Evolutionary conservation across 2,329 filamentous ascomycete genomes (phyloP), one percentile per base, ranked within the genome.

Genomic region (Furcasterigmium sp.): DNA sequence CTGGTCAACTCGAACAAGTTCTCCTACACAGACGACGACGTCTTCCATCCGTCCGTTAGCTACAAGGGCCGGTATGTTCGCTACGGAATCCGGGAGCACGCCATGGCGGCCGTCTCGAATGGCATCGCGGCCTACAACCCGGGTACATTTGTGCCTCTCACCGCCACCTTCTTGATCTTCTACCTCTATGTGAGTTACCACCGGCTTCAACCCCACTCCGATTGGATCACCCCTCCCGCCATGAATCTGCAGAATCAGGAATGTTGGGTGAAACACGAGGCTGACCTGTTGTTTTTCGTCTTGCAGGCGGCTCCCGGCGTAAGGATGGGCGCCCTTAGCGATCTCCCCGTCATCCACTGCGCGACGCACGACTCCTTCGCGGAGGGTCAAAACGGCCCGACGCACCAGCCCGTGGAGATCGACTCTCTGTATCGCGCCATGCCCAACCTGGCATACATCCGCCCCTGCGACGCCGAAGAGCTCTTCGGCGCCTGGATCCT

Each of bases 281-380:
- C n/a, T n/a, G n/a, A n/a, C n/a, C n/a, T n/a, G n/a, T n/a, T n/a
- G n/a, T n/a, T n/a, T n/a, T n/a, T n/a, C n/a, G n/a, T n/a, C n/a
- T n/a, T n/a, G 53, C 74, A 76, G 44, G 76, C 76, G 8, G 78
- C 78, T 1, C 72, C 76, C 0, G 78, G 69, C 7, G 69, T 82
- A 2, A 73, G 79, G 11, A 82, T 82, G 77, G 76, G 76, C 8
- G 78, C 77, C 4, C 63, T 80, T 2, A 70, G 76, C 37, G 56
- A 66, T 18, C 67, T 81, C 2, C 73, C 75, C 40, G 62, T 67
- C 19, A 80, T 82, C 38, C 78, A 82, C 52, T 64, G 74, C 29
- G 79, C 77, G 1, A 83, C 78, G 0, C 78, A 83, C 56, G 78
- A 82, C 59, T 73, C 68, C 6, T 75, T 81, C 34, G 78, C 72